A percentile compares a stretch with the other conserved stretches of the same genome.
phyloP scores from a whole-genome alignment of 352 stramenopile species.

The Pythium angustatum region DNA sequence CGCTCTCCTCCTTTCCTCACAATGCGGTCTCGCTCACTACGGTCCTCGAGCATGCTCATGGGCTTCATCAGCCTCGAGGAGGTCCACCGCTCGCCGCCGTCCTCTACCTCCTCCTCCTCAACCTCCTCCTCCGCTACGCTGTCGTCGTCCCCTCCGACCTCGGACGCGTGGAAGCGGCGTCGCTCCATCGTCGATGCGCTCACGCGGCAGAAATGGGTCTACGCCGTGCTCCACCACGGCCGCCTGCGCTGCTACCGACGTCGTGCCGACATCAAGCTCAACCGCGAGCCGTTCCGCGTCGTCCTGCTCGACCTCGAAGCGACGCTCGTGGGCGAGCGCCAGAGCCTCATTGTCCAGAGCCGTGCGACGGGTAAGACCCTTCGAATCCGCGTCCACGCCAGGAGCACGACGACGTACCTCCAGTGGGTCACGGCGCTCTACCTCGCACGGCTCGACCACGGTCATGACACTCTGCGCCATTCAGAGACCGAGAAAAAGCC shows the following conservation, averaged over 20 bases:
- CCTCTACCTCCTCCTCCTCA: not conserved
- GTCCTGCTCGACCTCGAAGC: conserved; percentile 23
- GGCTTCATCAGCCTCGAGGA: conserved; percentile 28
- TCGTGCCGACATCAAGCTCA: conserved; percentile 23
- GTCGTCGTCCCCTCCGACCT: not conserved
- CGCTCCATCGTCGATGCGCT: conserved; percentile 16
- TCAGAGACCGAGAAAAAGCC: no score
- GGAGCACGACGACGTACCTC: conserved; percentile 14
- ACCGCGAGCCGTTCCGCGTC: conserved; percentile 9
- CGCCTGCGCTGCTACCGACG: conserved; percentile 17
- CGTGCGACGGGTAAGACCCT: conserved; percentile 1
- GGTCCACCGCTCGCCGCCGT: not conserved
- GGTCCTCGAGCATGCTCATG: conserved; percentile 12
- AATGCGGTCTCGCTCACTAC: not conserved
- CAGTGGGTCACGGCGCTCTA: conserved; percentile 33
- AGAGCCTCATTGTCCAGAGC: conserved; percentile 19
- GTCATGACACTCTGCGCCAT: no score
- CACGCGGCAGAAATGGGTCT: conserved; percentile 24
- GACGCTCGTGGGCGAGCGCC: conserved; percentile 7
- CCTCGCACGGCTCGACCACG: conserved; percentile 20
- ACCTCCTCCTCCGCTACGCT: not conserved
- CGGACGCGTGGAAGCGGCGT: conserved; percentile 3
- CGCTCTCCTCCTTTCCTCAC: not conserved
- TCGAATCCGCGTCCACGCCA: conserved; percentile 18
- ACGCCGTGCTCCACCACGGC: conserved; percentile 12